Conservation (phyloP, 352 stramenopile genomes). For the Phytophthora rubi region DNA sequence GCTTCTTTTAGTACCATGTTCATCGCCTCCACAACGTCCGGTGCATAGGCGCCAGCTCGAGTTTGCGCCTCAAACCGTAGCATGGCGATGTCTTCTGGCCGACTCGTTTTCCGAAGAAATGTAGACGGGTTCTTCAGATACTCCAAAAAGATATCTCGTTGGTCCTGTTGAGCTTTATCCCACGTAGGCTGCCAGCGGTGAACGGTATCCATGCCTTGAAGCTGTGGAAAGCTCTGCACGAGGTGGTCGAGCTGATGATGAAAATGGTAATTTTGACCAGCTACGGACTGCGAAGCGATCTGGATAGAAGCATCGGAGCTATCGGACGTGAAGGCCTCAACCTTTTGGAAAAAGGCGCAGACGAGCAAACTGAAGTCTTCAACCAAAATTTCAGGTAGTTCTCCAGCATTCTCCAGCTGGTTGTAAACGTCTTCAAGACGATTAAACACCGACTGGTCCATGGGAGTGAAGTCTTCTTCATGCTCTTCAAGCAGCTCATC, state of each 20-base stretch:
- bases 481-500: conserved; percentile 3
- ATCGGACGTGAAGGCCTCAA: conserved; percentile 7
- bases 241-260: conserved; percentile 33
- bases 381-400: conserved; percentile 20
- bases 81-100: conserved; percentile 28
- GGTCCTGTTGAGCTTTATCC: conserved; percentile 24
- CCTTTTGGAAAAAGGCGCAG: conserved; percentile 14
- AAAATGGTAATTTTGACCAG: conserved; percentile 30
- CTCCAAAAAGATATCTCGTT: conserved; percentile 24
- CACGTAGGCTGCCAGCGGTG: conserved; percentile 38
- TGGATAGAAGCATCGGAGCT: conserved; percentile 14
- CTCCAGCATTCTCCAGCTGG: conserved; percentile 16
- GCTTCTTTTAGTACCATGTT: conserved; percentile 30
- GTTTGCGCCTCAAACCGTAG: conserved; percentile 36
- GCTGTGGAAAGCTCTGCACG: conserved; percentile 17
- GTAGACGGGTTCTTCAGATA: conserved; percentile 25
- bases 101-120: conserved; percentile 19
- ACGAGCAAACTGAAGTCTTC: conserved; percentile 35
- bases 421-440: conserved; percentile 24
- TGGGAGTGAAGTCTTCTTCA: conserved; percentile 8
- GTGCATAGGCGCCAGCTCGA: conserved; percentile 29
- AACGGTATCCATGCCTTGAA: conserved; percentile 17
- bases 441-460: conserved; percentile 24
- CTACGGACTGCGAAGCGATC: conserved; percentile 31
- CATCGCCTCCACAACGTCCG: conserved; percentile 30